Percentiles rank a stretch among this genome's conserved stretches.
These are phyloP conservation scores for Vinca minor DNA, from an alignment of 257 asterid species.

Conservation along the genomic window DNA sequence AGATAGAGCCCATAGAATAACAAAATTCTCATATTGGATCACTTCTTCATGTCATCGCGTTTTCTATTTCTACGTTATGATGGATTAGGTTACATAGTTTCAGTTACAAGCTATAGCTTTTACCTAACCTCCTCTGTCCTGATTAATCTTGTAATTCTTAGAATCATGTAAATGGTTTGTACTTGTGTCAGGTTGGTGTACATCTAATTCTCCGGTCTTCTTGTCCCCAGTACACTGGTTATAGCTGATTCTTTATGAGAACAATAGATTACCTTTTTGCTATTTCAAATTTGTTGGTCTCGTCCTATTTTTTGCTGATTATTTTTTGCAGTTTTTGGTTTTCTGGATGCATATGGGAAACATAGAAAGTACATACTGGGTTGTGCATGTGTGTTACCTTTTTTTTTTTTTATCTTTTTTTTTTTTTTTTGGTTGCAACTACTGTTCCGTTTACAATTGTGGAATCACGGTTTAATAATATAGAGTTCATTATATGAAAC, in stretches of 20 bases:
- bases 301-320: background rate
- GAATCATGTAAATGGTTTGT: background rate
- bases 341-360: background rate
- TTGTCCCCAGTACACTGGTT: background rate
- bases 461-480: too few relatives aligned
- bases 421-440: background rate
- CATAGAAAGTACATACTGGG: background rate
- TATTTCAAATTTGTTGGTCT: background rate
- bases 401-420: background rate
- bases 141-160: background rate
- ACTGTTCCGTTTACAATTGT: background rate
- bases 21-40: background rate
- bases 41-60: background rate
- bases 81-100: background rate
- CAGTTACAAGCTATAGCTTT: background rate
- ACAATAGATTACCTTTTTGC: background rate
- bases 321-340: background rate
- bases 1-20: background rate
- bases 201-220: background rate
- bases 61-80: background rate
- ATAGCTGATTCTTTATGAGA: background rate
- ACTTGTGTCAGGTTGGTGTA: background rate
- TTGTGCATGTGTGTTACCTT: too few relatives aligned
- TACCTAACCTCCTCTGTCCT: background rate
- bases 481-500: too few relatives aligned